Evolutionary conservation across 2,329 filamentous ascomycete species (phyloP), one percentile per base, ranked within the genome.

Genomic region (Canariomyces notabilis): DNA sequence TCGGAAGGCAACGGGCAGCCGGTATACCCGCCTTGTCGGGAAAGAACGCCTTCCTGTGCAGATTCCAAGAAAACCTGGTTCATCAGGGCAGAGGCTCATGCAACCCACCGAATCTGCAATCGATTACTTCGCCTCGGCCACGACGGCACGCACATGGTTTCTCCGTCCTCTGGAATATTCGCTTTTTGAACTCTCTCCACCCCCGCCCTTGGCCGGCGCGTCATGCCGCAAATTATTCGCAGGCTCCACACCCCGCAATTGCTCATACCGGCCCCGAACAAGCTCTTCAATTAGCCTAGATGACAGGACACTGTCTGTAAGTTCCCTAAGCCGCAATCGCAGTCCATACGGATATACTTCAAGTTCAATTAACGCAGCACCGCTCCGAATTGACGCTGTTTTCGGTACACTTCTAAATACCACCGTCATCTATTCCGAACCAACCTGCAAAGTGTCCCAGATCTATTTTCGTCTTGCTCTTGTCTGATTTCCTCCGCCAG

Each of bases 161-260:
- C 14, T 42, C 32, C 29, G 18, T 29, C n/a, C 11, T 45, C 20
- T 34, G 29, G 34, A 46, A 43, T 42, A 34, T 49, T 39, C 42
- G 42, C 38, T 35, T 37, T 16, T 31, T 26, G 38, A 3, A 8
- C 9, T 12, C 14, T 29, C 26, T 29, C 26, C 8, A 12, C n/a
- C n/a, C n/a, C n/a, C n/a, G 8, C 8, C 4, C 26, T 29, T 8
- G 26, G 26, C 34, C 34, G 29, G 42, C 26, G 42, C 34, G 38
- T 39, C 29, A 42, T 35, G 37, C 33, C 37, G 37, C n/a, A n/a
- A n/a, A 29, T 8, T 12, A 12, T 29, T 12, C 4, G 14, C 33
- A 12, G 15, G 22, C 47, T 16, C 47, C 42, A 46, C 42, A 49
- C 47, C 47, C 47, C 42, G 42, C 47, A 49, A 42, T 46, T n/a